Conservation (phyloP, 1,139 yeast species). For the Sugiyamaella castrensis region DNA sequence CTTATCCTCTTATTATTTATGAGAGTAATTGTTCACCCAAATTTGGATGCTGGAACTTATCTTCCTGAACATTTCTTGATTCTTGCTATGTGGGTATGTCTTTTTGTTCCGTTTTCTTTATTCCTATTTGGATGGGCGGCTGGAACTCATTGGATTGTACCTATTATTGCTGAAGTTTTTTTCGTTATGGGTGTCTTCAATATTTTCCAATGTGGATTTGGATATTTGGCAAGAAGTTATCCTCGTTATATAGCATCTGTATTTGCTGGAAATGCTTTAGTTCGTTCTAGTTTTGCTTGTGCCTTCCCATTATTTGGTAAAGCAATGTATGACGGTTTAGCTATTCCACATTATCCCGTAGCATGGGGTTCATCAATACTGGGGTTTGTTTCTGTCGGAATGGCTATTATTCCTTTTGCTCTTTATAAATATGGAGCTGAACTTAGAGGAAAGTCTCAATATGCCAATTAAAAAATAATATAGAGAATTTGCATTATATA, state of each 20-base stretch:
- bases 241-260: slow-evolving; percentile 69
- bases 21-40: slow-evolving; percentile 15
- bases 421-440: slow-evolving; percentile 24
- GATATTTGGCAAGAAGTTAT: slow-evolving; percentile 68
- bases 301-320: slow-evolving; percentile 62
- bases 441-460: slow-evolving; percentile 29
- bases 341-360: slow-evolving; percentile 48
- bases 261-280: slow-evolving; percentile 54
- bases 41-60: slow-evolving; percentile 35
- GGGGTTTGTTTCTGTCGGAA: slow-evolving; percentile 43
- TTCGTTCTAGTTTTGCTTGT: slow-evolving; percentile 54
- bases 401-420: slow-evolving; percentile 43
- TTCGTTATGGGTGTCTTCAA: slow-evolving; percentile 73
- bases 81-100: slow-evolving; percentile 49
- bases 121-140: slow-evolving; percentile 58
- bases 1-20: slow-evolving; percentile 17
- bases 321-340: slow-evolving; percentile 48
- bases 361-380: slow-evolving; percentile 55
- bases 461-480: slow-evolving; percentile 27
- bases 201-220: slow-evolving; percentile 69
- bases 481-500: neutral
- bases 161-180: slow-evolving; percentile 60
- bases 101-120: slow-evolving; percentile 50
- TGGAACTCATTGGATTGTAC: slow-evolving; percentile 76
- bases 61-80: slow-evolving; percentile 39